Conservation (phyloP, 495 filamentous ascomycete species). For the Xylaria longipes region DNA sequence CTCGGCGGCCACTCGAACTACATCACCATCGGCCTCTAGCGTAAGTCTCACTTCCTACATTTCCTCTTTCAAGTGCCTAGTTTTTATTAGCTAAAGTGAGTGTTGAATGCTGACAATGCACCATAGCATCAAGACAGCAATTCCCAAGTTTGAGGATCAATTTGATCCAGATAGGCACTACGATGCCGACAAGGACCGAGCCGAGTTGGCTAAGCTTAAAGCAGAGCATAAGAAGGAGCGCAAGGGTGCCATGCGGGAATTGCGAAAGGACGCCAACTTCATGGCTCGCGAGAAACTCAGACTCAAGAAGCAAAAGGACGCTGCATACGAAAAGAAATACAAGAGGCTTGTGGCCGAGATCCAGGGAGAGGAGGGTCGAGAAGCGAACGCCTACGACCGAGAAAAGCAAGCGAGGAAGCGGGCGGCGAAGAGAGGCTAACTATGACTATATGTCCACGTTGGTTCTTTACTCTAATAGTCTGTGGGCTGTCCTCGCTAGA, state of each 20-base stretch:
- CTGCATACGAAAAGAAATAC: conserved; percentile 93
- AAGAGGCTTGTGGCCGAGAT: conserved; percentile 90
- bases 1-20: conserved; percentile 79
- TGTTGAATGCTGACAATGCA: conserved; percentile 4
- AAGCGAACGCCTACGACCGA: conserved; percentile 85
- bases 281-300: conserved; percentile 85
- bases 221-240: conserved; percentile 91
- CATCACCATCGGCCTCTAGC: conserved; percentile 89
- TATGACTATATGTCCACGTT: not conserved
- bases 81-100: not conserved
- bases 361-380: conserved; percentile 88
- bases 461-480: not conserved
- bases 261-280: conserved; percentile 93
- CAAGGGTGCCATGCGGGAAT: conserved; percentile 93
- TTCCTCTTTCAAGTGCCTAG: not conserved
- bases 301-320: conserved; percentile 91
- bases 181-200: conserved; percentile 87
- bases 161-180: conserved; percentile 96
- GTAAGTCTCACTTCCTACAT: conserved; percentile 8
- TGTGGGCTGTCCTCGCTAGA: not conserved
- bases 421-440: conserved; percentile 41
- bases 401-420: conserved; percentile 76
- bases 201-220: conserved; percentile 78
- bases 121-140: conserved; percentile 72
- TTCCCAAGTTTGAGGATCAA: conserved; percentile 95